Percentiles rank a stretch among this genome's conserved stretches.
Conservation (phyloP, 768 basidiomycete genomes). For the Floccularia luteovirens region DNA sequence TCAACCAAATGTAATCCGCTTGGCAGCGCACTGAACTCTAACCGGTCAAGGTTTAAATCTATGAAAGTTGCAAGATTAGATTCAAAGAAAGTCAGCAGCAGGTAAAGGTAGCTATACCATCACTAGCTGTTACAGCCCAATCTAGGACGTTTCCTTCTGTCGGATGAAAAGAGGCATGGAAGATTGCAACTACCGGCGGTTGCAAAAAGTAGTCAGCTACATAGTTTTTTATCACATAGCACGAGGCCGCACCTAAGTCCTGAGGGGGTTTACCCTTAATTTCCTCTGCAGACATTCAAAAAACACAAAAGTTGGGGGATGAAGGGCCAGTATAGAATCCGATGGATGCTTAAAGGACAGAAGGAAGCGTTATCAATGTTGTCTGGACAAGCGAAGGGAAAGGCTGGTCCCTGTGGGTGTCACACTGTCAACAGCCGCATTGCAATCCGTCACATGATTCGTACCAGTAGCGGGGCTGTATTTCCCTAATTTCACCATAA, state of each 20-base stretch:
- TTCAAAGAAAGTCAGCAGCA: background rate
- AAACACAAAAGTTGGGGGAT: background rate
- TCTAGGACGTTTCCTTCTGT: conserved; percentile 76
- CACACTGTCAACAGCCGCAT: too few species aligned
- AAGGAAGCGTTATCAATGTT: background rate
- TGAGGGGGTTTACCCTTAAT: conserved; percentile 29
- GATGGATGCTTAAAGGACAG: background rate
- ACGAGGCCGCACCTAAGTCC: conserved; percentile 39
- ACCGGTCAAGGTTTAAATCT: conserved; percentile 62
- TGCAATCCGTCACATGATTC: too few species aligned
- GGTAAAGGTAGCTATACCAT: conserved; percentile 34
- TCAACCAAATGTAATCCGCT: conserved; percentile 79
- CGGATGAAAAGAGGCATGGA: conserved; percentile 80
- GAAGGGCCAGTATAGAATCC: background rate
- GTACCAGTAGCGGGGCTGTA: too few species aligned
- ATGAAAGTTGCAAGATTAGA: conserved; percentile 2
- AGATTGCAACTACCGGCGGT: conserved; percentile 57
- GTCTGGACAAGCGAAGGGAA: background rate
- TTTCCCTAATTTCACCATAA: too few species aligned
- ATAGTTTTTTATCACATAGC: background rate
- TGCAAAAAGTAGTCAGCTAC: conserved; percentile 1
- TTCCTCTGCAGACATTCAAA: background rate
- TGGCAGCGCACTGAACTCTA: conserved; percentile 78
- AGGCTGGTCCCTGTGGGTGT: background rate
- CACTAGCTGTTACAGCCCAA: conserved; percentile 67